phyloP scores from a whole-genome alignment of 495 filamentous ascomycete genomes.

The Lasiosphaeria hispida region DNA sequence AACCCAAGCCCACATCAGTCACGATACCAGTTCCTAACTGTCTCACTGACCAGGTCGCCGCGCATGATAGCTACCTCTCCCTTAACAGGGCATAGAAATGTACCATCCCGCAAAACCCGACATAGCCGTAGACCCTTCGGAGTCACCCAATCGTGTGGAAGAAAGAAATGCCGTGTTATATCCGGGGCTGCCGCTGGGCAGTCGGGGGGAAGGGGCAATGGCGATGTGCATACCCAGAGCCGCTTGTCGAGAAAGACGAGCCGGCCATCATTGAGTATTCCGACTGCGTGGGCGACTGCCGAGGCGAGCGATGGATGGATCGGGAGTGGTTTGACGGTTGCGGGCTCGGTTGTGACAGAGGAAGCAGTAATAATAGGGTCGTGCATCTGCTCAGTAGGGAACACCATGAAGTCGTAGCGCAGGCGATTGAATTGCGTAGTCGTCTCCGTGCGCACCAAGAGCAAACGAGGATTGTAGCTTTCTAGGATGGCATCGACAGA shows the following conservation, averaged over 20 bases:
- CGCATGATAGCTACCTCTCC: slow-evolving; percentile 10
- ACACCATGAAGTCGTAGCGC: not conserved
- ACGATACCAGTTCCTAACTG: too few species aligned
- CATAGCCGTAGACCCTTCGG: slow-evolving; percentile 5
- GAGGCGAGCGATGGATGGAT: not conserved
- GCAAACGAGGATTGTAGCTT: not conserved
- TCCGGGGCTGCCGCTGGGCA: not conserved
- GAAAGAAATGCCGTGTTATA: slow-evolving; percentile 5
- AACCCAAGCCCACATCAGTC: too few species aligned
- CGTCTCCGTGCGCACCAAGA: not conserved
- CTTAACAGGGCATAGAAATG: slow-evolving; percentile 4
- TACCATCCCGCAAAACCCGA: not conserved
- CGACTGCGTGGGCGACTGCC: not conserved
- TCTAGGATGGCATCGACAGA: slow-evolving; percentile 7
- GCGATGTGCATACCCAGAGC: slow-evolving; percentile 9
- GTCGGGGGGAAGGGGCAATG: not conserved
- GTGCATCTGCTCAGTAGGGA: not conserved
- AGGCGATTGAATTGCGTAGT: not conserved
- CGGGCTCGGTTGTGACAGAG: not conserved
- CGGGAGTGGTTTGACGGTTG: not conserved
- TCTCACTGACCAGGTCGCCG: not conserved
- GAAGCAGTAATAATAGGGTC: too few species aligned
- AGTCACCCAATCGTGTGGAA: slow-evolving; percentile 11
- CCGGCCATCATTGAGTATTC: slow-evolving; percentile 6
- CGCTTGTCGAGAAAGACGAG: slow-evolving; percentile 10